phyloP scores from a whole-genome alignment of 2,329 filamentous ascomycete genomes.

The Pseudovirgaria hyperparasitica region DNA sequence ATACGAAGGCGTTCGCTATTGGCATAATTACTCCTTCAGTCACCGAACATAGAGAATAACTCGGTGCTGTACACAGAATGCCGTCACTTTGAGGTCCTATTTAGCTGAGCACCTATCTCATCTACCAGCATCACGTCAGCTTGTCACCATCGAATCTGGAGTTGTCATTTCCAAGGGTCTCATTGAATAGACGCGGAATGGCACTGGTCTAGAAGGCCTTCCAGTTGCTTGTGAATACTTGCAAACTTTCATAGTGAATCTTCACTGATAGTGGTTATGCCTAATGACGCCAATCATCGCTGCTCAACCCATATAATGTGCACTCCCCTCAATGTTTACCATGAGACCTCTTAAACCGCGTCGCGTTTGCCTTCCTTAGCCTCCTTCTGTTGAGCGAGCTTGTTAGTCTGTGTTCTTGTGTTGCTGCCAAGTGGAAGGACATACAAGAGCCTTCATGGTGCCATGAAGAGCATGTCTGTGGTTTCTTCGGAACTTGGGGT shows the following conservation, averaged over 20 bases:
- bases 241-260: conserved; percentile 21
- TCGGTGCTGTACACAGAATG: conserved; percentile 63
- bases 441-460: conserved; percentile 93
- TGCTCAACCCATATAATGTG: conserved; percentile 26
- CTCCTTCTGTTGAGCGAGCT: conserved; percentile 63
- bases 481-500: conserved; percentile 99
- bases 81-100: conserved; percentile 21
- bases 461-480: conserved; percentile 99
- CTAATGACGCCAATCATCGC: conserved; percentile 28
- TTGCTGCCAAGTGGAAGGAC: conserved; percentile 22
- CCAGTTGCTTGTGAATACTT: conserved; percentile 17
- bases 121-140: conserved; percentile 5
- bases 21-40: conserved; percentile 58
- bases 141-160: conserved; percentile 9
- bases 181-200: conserved; percentile 18
- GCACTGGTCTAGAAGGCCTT: conserved; percentile 16
- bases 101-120: neutral
- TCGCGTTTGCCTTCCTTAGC: conserved; percentile 92
- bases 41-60: conserved; percentile 45
- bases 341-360: conserved; percentile 50
- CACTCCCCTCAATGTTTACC: conserved; percentile 17
- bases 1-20: conserved; percentile 44
- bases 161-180: conserved; percentile 25
- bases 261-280: conserved; percentile 26
- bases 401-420: conserved; percentile 1